phyloP scores from a whole-genome alignment of 2,329 filamentous ascomycete species.

The Colletotrichum brevisporum region DNA sequence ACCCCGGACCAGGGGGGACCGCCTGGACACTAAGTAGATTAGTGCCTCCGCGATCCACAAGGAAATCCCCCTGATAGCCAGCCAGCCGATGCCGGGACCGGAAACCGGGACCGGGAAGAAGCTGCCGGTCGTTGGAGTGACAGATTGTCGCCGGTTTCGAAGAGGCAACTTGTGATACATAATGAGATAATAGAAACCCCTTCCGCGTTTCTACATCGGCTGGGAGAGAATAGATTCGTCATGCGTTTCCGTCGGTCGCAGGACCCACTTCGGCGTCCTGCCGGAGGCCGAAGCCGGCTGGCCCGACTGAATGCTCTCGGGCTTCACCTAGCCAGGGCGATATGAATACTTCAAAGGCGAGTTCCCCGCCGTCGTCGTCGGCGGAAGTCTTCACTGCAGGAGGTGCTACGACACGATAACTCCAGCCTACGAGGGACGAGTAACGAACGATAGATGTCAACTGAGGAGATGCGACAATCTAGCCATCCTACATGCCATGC shows the following conservation, averaged over 20 bases:
- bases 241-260: background rate
- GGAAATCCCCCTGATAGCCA: background rate
- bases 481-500: constrained; percentile 2
- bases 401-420: too few relatives aligned
- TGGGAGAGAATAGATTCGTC: background rate
- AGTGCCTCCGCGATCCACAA: constrained; percentile 1
- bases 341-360: background rate
- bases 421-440: too few relatives aligned
- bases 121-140: constrained; percentile 23
- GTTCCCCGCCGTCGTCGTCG: background rate
- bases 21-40: constrained; percentile 11
- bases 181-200: background rate
- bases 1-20: background rate
- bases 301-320: too few relatives aligned
- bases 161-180: background rate
- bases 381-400: too few relatives aligned
- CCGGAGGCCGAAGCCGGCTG: background rate
- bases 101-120: constrained; percentile 30
- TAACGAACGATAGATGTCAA: too few relatives aligned
- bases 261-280: background rate
- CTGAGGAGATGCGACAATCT: background rate
- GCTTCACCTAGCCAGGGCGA: too few relatives aligned
- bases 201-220: background rate
- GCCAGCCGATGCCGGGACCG: constrained; percentile 33
- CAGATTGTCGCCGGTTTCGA: background rate